Evolutionary conservation across 2,329 filamentous ascomycete species (phyloP), one percentile per base, ranked within the genome.

Genomic region (Chalara sp.): DNA sequence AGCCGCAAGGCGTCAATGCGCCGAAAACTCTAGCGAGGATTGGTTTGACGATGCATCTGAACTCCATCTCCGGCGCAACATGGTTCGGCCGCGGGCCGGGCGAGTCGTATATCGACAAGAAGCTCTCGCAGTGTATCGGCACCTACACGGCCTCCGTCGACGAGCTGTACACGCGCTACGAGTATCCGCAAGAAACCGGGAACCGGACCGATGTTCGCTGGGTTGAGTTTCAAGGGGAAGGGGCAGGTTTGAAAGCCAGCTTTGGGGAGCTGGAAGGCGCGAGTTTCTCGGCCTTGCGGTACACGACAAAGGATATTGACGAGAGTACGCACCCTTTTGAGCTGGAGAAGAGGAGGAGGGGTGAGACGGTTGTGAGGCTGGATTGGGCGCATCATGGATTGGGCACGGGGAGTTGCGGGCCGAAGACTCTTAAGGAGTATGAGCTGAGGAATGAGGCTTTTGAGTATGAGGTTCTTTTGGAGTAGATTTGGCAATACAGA

Each of bases 41-140:
- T 52, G 84, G 84, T 0, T 65, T 87, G 56, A 78, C 64, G n/a
- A 73, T 68, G 57, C 75, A 66, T 10, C 71, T 69, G 56, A 69
- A 6, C 47, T 29, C 41, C 21, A 68, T 56, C 13, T 64, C 73
- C 30, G 61, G 67, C 5, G 74, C 72, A 1, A 65, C 68, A 12
- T 88, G 84, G 84, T 86, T 81, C 61, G 84, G 84, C 2, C 76
- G 81, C 2, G 84, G 85, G 0, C 80, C 81, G 0, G 79, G 79
- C 1, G 83, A 87, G 63, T 78, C 74, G 5, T 88, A 87, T 69
- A 67, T 70, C n/a, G 85, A 88, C 67, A 83, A 78, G 70, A 86
- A 86, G 63, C 63, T 72, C 10, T 76, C 79, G 4, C 82, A 86
- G 61, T 65, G 67, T 1, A 66, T 85, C 5, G 83, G 80, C 6